Evolutionary conservation across 148 eudicot genomes (phyloP).

Genomic region (Talinum fruticosum): DNA sequence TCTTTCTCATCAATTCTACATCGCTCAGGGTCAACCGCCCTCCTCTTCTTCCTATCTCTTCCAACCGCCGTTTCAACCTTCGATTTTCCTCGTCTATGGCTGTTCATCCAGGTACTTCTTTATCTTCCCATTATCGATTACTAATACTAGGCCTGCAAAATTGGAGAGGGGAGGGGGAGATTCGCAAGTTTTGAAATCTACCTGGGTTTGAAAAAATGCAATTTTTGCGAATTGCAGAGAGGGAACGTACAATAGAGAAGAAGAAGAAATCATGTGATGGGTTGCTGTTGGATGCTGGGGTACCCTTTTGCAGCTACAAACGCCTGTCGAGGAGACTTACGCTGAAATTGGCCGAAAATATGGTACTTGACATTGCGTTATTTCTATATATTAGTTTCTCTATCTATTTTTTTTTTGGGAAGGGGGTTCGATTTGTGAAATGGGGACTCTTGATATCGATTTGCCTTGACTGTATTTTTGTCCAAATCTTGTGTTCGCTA

Average conservation of each 20-base stretch:
- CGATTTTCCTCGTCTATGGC: slow-evolving; percentile 33
- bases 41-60: neutral
- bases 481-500: neutral
- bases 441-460: neutral
- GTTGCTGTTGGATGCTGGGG: slow-evolving; percentile 96
- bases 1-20: slow-evolving; percentile 1
- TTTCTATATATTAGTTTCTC: neutral
- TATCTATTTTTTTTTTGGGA: neutral
- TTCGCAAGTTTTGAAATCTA: neutral
- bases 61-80: neutral
- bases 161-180: neutral
- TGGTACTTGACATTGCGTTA: slow-evolving; percentile 36
- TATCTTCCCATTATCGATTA: neutral
- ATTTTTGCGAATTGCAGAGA: slow-evolving; percentile 32
- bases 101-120: slow-evolving; percentile 39
- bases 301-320: slow-evolving; percentile 79
- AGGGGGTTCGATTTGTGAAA: too few relatives aligned
- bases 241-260: slow-evolving; percentile 19
- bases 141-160: neutral
- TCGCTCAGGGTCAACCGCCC: slow-evolving; percentile 4
- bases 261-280: slow-evolving; percentile 71
- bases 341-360: slow-evolving; percentile 67
- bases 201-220: neutral
- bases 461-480: neutral
- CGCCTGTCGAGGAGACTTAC: slow-evolving; percentile 82